Base-by-base conservation (phyloP, 768 basidiomycete genomes). In the Mrakia gelida region DNA sequence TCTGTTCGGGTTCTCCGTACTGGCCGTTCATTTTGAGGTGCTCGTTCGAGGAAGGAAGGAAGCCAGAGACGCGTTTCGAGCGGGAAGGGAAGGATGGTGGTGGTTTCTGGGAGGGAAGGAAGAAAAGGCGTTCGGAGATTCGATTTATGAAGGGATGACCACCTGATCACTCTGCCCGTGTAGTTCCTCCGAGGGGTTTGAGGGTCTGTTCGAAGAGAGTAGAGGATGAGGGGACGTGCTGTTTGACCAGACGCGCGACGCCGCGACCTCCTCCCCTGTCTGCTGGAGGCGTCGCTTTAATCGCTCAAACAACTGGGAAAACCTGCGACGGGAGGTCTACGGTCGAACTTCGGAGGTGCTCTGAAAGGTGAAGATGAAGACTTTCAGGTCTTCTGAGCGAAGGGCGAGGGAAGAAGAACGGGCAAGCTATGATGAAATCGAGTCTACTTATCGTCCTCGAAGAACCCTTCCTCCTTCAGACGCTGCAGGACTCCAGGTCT, bases 401-500 rank as follows among this genome's bases (percentile, higher is more conserved):
- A 34, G 41, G 28, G 26, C 5, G 26, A 15, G 45, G 23, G 45
- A 43, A 13, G 41, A 11, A 43, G 28, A n/a, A 10, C 6, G 23
- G 7, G 43, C n/a, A 26, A 45, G 23, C 54, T 30, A 10, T 34
- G 71, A 13, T 43, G 43, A 54, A 26, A n/a, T 54, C 16, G 41
- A 49, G 71, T 21, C 43, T 72, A 18, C 45, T 54, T 49, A 49
- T 49, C 67, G 18, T 38, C 67, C 32, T 76, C 79, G 49, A 77
- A 80, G 45, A 81, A 78, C 32, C 80, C 81, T 56, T 77, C 73
- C 49, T 76, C 28, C 71, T 73, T 68, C 52, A 83, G 68, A 45
- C 79, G 76, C 59, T 76, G 59, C 43, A 61, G 68, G 67, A 82
- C 80, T 67, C 80, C 80, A 26, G 70, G 71, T 18, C 76, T 61